Evolutionary conservation across 495 filamentous ascomycete genomes (phyloP), one percentile per base, ranked within the genome.

Genomic region (Friedmanniomyces simplex): DNA sequence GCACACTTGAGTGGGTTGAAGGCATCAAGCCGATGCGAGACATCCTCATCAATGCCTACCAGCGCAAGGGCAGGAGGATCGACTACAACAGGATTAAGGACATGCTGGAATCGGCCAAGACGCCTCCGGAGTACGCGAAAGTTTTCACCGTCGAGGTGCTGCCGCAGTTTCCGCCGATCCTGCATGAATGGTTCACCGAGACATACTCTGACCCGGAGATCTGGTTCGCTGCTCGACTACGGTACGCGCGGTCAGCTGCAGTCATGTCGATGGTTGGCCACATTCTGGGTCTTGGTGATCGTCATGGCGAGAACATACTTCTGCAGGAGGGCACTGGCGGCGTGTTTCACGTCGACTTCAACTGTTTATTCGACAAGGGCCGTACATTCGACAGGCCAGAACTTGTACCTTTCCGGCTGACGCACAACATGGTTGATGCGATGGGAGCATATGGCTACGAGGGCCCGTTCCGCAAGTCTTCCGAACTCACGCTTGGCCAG

Each of bases 291-390:
- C 80, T 99, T 3, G 93, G 93, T 37, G 93, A 99, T 68, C 88
- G 93, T n/a, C 93, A 99, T 70, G 91, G 91, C 54, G 93, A 97
- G 72, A 99, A 99, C 69, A 88, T 99, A 50, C 79, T 96, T 34
- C 87, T 97, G 49, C 90, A 97, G 69, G 89, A 96, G 77, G 84
- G 85, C 36, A 94, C 89, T 59, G 93, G 94, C 46, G 94, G 95
- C 54, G 83, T 94, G 24, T 83, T 97, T 66, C 93, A 99, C 72
- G 93, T 99, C 50, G 93, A 99, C 73, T 99, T 99, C 79, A 99
- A 99, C 72, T 99, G 93, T 72, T 85, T 99, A 21, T 99, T 99
- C 70, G 94, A 99, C 76, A 99, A 97, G 74, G 93, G 94, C 11
- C 80, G 91, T 58, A 96, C 90, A 0, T 97, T 99, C 64, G 86